Evolutionary conservation across 805 yeast species (phyloP).

Genomic region (Teunomyces barrocoloradensis): DNA sequence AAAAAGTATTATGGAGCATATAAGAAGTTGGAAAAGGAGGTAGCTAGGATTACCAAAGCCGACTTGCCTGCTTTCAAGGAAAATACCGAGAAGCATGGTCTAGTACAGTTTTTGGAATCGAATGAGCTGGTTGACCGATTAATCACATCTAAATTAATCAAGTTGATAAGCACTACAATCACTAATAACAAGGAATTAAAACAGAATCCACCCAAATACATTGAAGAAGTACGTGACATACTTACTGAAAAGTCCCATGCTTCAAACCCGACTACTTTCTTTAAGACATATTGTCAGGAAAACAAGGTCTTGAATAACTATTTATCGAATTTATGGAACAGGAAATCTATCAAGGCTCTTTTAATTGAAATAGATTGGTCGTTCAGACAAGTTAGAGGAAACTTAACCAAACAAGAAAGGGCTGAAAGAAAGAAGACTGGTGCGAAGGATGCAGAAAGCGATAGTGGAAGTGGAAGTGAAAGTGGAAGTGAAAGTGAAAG

Average conservation of each 20-base stretch:
- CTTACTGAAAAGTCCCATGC: slow-evolving; percentile 25
- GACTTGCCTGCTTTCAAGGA: slow-evolving; percentile 12
- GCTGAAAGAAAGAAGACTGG: slow-evolving; percentile 22
- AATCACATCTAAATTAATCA: slow-evolving; percentile 32
- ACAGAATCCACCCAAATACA: slow-evolving; percentile 32
- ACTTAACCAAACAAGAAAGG: slow-evolving; percentile 38
- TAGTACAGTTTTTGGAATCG: slow-evolving; percentile 21
- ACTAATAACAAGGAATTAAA: slow-evolving; percentile 29
- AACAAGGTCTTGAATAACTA: slow-evolving; percentile 42
- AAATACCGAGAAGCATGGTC: slow-evolving; percentile 9
- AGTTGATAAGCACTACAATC: slow-evolving; percentile 24
- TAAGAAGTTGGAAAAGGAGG: slow-evolving; percentile 39
- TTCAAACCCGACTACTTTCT: slow-evolving; percentile 48
- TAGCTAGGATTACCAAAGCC: slow-evolving; percentile 22
- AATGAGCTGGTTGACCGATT: slow-evolving; percentile 20
- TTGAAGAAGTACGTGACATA: slow-evolving; percentile 26
- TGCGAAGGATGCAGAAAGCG: slow-evolving; percentile 13
- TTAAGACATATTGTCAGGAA: slow-evolving; percentile 39
- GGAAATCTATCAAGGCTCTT: slow-evolving; percentile 34
- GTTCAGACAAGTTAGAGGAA: slow-evolving; percentile 47
- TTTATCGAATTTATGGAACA: slow-evolving; percentile 49
- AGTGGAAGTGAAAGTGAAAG: slow-evolving; percentile 10
- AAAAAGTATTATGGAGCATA: slow-evolving; percentile 49
- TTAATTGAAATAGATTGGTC: slow-evolving; percentile 42
- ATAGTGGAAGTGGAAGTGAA: slow-evolving; percentile 12